Base-by-base conservation (phyloP, 129 eudicot genomes). In the Lactuca sativa region DNA sequence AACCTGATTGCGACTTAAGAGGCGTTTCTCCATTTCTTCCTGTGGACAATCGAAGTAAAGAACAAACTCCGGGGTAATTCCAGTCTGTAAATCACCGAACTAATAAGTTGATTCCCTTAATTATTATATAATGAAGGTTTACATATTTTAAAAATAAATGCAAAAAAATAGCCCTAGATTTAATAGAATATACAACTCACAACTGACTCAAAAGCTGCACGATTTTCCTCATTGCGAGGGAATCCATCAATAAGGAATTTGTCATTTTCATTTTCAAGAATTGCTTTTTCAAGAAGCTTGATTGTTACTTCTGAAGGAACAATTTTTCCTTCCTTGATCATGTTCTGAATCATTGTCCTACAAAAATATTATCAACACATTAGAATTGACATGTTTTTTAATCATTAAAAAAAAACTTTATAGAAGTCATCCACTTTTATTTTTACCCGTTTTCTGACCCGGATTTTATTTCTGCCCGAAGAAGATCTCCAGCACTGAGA, bases 401-500 rank as follows among this genome's bases (percentile, higher is more conserved):
- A 67, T 58, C 48, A 36, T 49, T 14, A 11, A 59, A 49, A 59
- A 49, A 9, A 49, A 59, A 67, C 36, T 59, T 33, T 7, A 18
- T 55, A 48, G 30, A 52, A 37, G 36, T 34, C 37, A 51, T 37
- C 56, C 6, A 38, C 9, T 30, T 25, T 25, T 25, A 25, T 25
- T 25, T 25, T 44, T 86, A 95, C 99, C 99, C 99, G 67, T 95
- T 87, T 72, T 87, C 96, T 34, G 99, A 90, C 63, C 96, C 99
- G 75, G 97, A 95, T 77, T 90, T 95, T 11, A 78, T 83, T 84
- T 95, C 99, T 38, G 91, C 99, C 43, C 97, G 77, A 54, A 95
- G 92, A 82, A 95, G 99, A 77, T 95, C 99, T 58, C 99, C 99
- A 54, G 99, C 99, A 87, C 99, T 95, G 44, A 95, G 97, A 85